phyloP scores from a whole-genome alignment of 768 basidiomycete species.

The Tricholoma bakamatsutake region DNA sequence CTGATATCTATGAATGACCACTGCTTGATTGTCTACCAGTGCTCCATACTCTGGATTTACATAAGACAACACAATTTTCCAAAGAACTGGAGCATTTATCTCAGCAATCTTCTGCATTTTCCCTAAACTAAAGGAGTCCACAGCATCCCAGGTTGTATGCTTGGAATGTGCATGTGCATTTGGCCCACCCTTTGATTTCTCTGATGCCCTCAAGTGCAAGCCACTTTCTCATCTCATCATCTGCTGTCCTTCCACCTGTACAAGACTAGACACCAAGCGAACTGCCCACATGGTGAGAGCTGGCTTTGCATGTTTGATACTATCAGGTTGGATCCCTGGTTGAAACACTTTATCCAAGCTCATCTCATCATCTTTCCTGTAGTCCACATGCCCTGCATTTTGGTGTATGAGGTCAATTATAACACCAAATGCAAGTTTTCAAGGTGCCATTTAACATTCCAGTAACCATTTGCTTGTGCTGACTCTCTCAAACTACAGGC shows the following conservation, averaged over 20 bases:
- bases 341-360: not conserved
- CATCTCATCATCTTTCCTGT: conserved; percentile 4
- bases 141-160: too few species aligned
- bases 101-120: conserved; percentile 1
- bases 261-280: conserved; percentile 1
- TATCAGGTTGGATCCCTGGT: not conserved
- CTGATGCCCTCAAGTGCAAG: conserved; percentile 7
- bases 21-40: not conserved
- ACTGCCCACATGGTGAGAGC: conserved; percentile 12
- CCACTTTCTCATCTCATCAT: conserved; percentile 6
- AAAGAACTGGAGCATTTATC: conserved; percentile 7
- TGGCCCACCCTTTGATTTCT: not conserved
- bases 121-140: too few species aligned
- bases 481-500: not conserved
- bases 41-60: not conserved
- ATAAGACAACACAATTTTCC: conserved; percentile 9
- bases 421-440: conserved; percentile 10
- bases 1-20: not conserved
- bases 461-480: too few species aligned
- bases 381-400: not conserved
- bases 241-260: conserved; percentile 1
- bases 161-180: too few species aligned
- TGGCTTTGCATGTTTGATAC: conserved; percentile 9
- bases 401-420: conserved; percentile 7
- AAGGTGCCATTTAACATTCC: not conserved